Evolutionary conservation across 805 yeast species (phyloP).

Genomic region (Myxozyma nipponensis): DNA sequence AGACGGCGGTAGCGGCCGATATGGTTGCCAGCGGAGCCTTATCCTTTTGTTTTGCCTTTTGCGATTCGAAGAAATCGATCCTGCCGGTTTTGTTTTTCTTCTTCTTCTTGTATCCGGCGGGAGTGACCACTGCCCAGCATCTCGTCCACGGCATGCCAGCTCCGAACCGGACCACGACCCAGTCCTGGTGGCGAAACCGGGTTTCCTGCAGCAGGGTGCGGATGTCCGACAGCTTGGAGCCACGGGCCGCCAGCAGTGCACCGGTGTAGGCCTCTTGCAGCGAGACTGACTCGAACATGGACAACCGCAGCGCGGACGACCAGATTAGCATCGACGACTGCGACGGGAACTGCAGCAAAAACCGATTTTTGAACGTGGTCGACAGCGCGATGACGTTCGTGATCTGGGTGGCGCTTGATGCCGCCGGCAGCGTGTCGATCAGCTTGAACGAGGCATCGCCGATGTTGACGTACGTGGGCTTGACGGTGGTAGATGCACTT

Average conservation of each 20-base stretch:
- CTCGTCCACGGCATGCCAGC: slow-evolving; percentile 97
- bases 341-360: slow-evolving; percentile 70
- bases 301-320: slow-evolving; percentile 77
- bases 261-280: slow-evolving; percentile 97
- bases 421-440: slow-evolving; percentile 31
- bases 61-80: slow-evolving; percentile 76
- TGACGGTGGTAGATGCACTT: slow-evolving; percentile 45
- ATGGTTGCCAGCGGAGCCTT: slow-evolving; percentile 74
- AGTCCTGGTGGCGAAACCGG: slow-evolving; percentile 82
- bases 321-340: slow-evolving; percentile 63
- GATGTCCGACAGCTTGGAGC: slow-evolving; percentile 81
- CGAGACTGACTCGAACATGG: slow-evolving; percentile 74
- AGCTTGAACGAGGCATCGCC: slow-evolving; percentile 78
- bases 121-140: slow-evolving; percentile 84
- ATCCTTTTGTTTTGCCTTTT: slow-evolving; percentile 61
- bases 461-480: slow-evolving; percentile 81
- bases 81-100: slow-evolving; percentile 52
- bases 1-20: slow-evolving; percentile 61
- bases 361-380: slow-evolving; percentile 88
- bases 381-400: slow-evolving; percentile 64
- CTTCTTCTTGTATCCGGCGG: slow-evolving; percentile 44
- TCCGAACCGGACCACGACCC: slow-evolving; percentile 93
- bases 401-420: slow-evolving; percentile 10
- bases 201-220: slow-evolving; percentile 79
- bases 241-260: slow-evolving; percentile 86